Percentiles rank a stretch among this genome's conserved stretches.
Evolutionary conservation across 2,329 filamentous ascomycete genomes (phyloP).

Genomic region (Calonectria hongkongensis): DNA sequence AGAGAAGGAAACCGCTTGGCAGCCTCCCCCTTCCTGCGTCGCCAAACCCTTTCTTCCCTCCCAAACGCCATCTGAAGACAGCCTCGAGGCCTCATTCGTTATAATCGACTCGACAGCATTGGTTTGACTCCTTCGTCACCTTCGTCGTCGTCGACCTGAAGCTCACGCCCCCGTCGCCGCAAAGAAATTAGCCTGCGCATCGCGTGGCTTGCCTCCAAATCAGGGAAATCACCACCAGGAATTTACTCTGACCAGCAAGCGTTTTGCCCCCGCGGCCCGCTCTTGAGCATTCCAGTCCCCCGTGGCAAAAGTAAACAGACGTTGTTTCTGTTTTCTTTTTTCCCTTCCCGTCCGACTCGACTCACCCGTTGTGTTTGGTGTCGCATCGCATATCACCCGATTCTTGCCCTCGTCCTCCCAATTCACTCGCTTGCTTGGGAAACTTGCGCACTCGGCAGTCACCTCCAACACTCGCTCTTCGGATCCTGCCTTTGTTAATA

Average conservation of each 20-base stretch:
- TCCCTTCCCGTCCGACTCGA: constrained; percentile 15
- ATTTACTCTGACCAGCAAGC: constrained; percentile 24
- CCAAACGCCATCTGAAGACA: constrained; percentile 4
- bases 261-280: constrained; percentile 39
- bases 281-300: constrained; percentile 43
- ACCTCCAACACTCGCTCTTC: constrained; percentile 21
- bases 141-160: constrained; percentile 20
- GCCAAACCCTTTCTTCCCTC: constrained; percentile 9
- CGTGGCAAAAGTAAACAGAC: constrained; percentile 32
- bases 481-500: constrained; percentile 34
- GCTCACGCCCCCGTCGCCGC: constrained; percentile 4
- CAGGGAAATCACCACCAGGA: constrained; percentile 20
- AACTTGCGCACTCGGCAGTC: constrained; percentile 33
- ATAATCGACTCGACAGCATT: constrained; percentile 11
- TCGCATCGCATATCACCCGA: constrained; percentile 21
- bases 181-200: constrained; percentile 22
- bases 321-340: constrained; percentile 17
- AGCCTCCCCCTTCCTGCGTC: constrained; percentile 19
- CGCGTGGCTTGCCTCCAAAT: constrained; percentile 27
- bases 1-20: constrained; percentile 6
- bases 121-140: background rate
- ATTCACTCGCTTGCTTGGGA: constrained; percentile 35
- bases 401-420: constrained; percentile 30
- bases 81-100: constrained; percentile 19
- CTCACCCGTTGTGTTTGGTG: constrained; percentile 9